These are phyloP conservation scores for Ophiocordyceps unilateralis DNA, from an alignment of 2,329 filamentous ascomycete genomes.

Conservation along the genomic window DNA sequence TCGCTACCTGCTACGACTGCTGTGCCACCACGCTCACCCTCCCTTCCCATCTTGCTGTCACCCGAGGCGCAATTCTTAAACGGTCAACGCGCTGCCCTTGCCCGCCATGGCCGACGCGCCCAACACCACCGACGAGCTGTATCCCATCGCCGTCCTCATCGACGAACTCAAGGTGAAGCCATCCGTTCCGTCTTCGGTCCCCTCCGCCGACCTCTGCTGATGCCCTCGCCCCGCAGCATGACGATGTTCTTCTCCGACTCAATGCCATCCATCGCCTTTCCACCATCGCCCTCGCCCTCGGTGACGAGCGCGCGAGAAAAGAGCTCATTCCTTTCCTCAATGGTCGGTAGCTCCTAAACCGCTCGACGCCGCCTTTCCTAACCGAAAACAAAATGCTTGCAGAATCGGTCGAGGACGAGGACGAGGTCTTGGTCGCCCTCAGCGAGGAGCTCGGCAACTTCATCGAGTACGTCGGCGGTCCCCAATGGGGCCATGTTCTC, in stretches of 20 bases:
- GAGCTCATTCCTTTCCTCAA: constrained; percentile 98
- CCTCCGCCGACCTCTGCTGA: constrained; percentile 5
- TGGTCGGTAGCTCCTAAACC: constrained; percentile 41
- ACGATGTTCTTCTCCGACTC: constrained; percentile 92
- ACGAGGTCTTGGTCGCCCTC: constrained; percentile 90
- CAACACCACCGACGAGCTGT: constrained; percentile 93
- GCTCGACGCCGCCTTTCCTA: constrained; percentile 1
- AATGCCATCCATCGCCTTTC: constrained; percentile 97
- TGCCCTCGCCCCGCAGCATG: constrained; percentile 48
- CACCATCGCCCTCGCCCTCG: constrained; percentile 91
- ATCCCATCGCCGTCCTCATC: constrained; percentile 98
- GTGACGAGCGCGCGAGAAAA: constrained; percentile 89
- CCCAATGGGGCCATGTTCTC: constrained; percentile 87
- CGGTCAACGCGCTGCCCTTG: constrained; percentile 14
- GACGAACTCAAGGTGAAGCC: constrained; percentile 85
- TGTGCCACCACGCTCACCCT: background rate
- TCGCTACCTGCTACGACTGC: too few relatives aligned
- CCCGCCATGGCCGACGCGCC: constrained; percentile 73
- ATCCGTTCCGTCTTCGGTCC: constrained; percentile 3
- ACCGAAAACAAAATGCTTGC: constrained; percentile 6
- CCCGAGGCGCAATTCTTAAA: background rate
- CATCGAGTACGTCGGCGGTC: constrained; percentile 92
- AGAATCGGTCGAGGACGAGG: constrained; percentile 99
- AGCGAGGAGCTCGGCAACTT: constrained; percentile 95
- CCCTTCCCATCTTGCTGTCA: background rate